Conservation (phyloP, 257 asterid species). For the Cruciata laevipes region DNA sequence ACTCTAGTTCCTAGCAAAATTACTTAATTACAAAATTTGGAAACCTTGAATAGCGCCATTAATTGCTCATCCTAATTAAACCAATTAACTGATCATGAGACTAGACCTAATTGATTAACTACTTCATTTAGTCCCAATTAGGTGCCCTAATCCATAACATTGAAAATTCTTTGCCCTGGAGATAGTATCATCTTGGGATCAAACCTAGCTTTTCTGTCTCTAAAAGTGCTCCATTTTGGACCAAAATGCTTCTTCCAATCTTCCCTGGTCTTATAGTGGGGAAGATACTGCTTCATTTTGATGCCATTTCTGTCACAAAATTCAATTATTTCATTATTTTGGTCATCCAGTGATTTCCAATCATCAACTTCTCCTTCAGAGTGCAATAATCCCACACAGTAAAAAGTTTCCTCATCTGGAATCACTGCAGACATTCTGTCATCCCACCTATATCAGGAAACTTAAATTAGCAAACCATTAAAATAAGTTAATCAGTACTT, state of each 20-base stretch:
- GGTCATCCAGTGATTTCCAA: slow-evolving; percentile 21
- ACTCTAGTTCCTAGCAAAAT: too few relatives aligned
- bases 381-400: slow-evolving; percentile 30
- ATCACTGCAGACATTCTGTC: slow-evolving; percentile 30
- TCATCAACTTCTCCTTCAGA: slow-evolving; percentile 13
- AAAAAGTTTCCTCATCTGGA: slow-evolving; percentile 33
- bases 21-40: neutral
- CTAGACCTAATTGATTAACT: neutral
- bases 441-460: slow-evolving; percentile 27
- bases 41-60: neutral
- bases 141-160: neutral
- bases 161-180: slow-evolving; percentile 36
- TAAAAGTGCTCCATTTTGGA: slow-evolving; percentile 26
- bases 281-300: slow-evolving; percentile 35
- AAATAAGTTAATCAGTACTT: neutral
- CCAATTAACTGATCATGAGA: neutral
- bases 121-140: neutral
- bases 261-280: slow-evolving; percentile 21
- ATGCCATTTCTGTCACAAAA: slow-evolving; percentile 23
- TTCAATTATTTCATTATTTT: slow-evolving; percentile 24
- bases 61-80: neutral
- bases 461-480: neutral
- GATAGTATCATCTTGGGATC: slow-evolving; percentile 34
- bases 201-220: slow-evolving; percentile 27
- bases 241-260: slow-evolving; percentile 37